Evolutionary conservation across 192 early-diverging fungal genomes (phyloP), one percentile per base, ranked within the genome.

Genomic region (Backusella mclennaniae): DNA sequence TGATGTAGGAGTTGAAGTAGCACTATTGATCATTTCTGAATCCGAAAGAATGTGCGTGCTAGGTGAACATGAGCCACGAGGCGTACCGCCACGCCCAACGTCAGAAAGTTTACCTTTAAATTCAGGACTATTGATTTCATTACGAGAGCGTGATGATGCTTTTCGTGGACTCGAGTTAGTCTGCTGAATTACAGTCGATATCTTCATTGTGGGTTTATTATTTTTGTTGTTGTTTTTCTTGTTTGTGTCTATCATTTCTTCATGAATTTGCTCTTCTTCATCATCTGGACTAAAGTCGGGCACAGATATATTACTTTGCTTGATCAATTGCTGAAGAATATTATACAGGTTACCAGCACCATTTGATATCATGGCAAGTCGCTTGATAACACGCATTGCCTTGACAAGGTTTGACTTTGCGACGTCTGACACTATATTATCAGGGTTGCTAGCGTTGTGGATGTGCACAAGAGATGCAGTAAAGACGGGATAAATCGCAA

Each of bases 401-500:
- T 77, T 82, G 26, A 75, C 67, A 46, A 82, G 68, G 68, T 82
- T 66, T 7, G 36, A 15, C 31, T 69, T 82, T 15, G 80, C 76
- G 5, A 71, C 74, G 14, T 76, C 80, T 4, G 67, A 67, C 6
- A 77, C 69, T 33, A 75, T 75, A 21, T 46, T 75, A 26, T 77
- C 76, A 0, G 73, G 21, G 29, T 77, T 77, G 21, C 73, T 35
- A 11, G 76, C 80, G 35, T 74, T 77, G 38, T 78, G 66, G 38
- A 80, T 75, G 41, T 80, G 79, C 21, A 80, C 80, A 15, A 84
- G 36, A 8, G 78, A 73, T 8, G 82, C 76, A 8, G 82, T 80
- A 41, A 80, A 80, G 3, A 84, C 72, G 15, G 66, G 76, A 73
- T 80, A 84, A 21, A 80, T 77, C 6, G 79, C 76, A 66, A 84